A percentile compares a stretch with the other conserved stretches of the same genome.
Evolutionary conservation across 1,284 basidiomycete species (phyloP).

Genomic region (Microbotryomycetes sp.): DNA sequence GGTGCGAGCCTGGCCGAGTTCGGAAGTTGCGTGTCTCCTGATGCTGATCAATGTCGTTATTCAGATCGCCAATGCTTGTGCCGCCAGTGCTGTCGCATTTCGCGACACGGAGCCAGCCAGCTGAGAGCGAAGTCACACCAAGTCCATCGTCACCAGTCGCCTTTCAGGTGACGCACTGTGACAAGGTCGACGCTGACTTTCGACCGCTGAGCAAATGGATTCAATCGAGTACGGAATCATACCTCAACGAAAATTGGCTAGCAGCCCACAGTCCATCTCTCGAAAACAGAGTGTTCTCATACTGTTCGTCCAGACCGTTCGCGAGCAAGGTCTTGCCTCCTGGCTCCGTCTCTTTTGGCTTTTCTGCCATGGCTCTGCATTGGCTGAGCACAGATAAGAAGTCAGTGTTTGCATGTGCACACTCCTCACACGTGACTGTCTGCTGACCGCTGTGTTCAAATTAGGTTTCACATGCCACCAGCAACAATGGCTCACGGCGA

Average conservation of each 20-base stretch:
- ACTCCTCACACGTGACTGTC: not conserved
- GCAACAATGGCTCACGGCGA: constrained; percentile 44
- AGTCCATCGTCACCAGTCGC: constrained; percentile 27
- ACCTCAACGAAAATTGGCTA: constrained; percentile 39
- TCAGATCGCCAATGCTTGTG: constrained; percentile 40
- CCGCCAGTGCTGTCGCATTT: constrained; percentile 40
- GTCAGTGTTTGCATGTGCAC: constrained; percentile 1
- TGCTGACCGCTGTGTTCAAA: not conserved
- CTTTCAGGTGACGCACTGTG: constrained; percentile 42
- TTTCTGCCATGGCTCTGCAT: constrained; percentile 44
- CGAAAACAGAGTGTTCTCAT: constrained; percentile 40
- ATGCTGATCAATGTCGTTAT: too few relatives aligned
- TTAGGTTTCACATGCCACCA: constrained; percentile 30
- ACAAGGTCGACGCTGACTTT: constrained; percentile 40
- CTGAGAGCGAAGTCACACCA: not conserved
- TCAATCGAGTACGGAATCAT: constrained; percentile 36
- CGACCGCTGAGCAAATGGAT: constrained; percentile 38
- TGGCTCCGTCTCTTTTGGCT: constrained; percentile 40
- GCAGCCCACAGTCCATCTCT: constrained; percentile 35
- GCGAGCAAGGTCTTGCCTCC: constrained; percentile 42
- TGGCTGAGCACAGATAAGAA: constrained; percentile 42
- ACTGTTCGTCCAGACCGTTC: constrained; percentile 40
- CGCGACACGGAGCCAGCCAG: constrained; percentile 9
- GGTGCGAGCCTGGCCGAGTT: too few relatives aligned
- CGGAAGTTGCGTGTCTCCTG: too few relatives aligned